These are phyloP conservation scores for Parachaetomium inaequale DNA, from an alignment of 495 filamentous ascomycete genomes.

Conservation along the genomic window DNA sequence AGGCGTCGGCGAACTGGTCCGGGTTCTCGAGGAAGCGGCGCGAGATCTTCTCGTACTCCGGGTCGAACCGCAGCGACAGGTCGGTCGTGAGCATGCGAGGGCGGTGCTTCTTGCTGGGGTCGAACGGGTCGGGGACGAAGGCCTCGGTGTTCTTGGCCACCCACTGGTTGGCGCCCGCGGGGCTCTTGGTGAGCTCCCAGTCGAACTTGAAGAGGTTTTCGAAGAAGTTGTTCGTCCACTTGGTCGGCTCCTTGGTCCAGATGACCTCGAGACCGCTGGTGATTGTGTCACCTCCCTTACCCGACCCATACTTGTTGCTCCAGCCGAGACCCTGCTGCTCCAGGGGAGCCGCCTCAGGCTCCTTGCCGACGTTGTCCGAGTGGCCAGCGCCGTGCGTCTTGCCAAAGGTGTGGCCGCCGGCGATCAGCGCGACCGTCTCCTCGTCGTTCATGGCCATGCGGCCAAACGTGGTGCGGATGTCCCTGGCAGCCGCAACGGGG, in stretches of 20 bases:
- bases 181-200: slow-evolving; percentile 72
- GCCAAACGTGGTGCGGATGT: slow-evolving; percentile 67
- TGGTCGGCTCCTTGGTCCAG: slow-evolving; percentile 66
- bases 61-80: slow-evolving; percentile 65
- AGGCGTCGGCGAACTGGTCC: slow-evolving; percentile 61
- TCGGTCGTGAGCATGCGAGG: slow-evolving; percentile 69
- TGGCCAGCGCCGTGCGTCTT: slow-evolving; percentile 70
- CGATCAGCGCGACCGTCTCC: slow-evolving; percentile 70
- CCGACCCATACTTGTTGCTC: slow-evolving; percentile 54
- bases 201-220: slow-evolving; percentile 72
- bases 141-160: slow-evolving; percentile 61
- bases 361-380: slow-evolving; percentile 54
- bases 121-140: slow-evolving; percentile 65
- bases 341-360: slow-evolving; percentile 60
- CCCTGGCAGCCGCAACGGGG: slow-evolving; percentile 59
- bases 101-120: slow-evolving; percentile 60
- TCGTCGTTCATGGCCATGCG: slow-evolving; percentile 79
- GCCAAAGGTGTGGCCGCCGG: slow-evolving; percentile 70
- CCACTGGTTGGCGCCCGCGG: slow-evolving; percentile 71
- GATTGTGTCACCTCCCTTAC: slow-evolving; percentile 64
- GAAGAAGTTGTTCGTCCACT: slow-evolving; percentile 65
- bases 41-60: slow-evolving; percentile 67
- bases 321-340: slow-evolving; percentile 67
- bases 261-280: slow-evolving; percentile 70
- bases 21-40: slow-evolving; percentile 62